Evolutionary conservation across 2,329 filamentous ascomycete genomes (phyloP), one percentile per base, ranked within the genome.

Genomic region (Aspergillus sojae): DNA sequence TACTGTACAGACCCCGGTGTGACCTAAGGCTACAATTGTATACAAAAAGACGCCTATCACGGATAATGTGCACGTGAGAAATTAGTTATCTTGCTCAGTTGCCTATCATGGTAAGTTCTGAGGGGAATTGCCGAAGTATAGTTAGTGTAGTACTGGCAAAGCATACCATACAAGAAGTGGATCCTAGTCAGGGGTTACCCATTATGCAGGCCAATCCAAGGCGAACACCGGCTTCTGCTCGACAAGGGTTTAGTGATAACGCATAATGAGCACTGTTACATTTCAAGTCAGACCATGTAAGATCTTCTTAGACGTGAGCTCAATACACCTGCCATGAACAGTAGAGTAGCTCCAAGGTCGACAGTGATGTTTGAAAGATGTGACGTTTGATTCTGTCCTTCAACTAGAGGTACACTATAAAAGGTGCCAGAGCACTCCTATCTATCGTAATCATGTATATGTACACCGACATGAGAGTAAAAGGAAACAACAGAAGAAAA

Each of bases 111-210:
- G 16, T n/a, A 41, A n/a, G 3, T 9, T 9, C 39, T 14, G 16
- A 41, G 39, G 19, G 19, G 16, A 41, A 41, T 41, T 41, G 39
- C 39, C 39, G 16, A 19, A 41, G 39, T n/a, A 41, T 41, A n/a
- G 2, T n/a, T 0, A 19, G 1, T 41, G 7, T 10, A 4, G 7
- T 10, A 4, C 3, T 41, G 12, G 6, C 3, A n/a, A 23, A 41
- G 19, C 39, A 41, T 41, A 19, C 39, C 16, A 16, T 41, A n/a
- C 39, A 19, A 0, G 39, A 41, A n/a, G 39, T 41, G 39, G 39
- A 41, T 9, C 19, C 16, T 1, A 9, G 16, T n/a, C 39, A n/a
- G 19, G 39, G 39, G 39, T 9, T 41, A n/a, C 39, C 9, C 19
- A 41, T 41, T 10, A 9, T 41, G 39, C 39, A 19, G 9, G 39